These are phyloP conservation scores for Glebionis coronaria DNA, from an alignment of 129 eudicot species.

Conservation along the genomic window DNA sequence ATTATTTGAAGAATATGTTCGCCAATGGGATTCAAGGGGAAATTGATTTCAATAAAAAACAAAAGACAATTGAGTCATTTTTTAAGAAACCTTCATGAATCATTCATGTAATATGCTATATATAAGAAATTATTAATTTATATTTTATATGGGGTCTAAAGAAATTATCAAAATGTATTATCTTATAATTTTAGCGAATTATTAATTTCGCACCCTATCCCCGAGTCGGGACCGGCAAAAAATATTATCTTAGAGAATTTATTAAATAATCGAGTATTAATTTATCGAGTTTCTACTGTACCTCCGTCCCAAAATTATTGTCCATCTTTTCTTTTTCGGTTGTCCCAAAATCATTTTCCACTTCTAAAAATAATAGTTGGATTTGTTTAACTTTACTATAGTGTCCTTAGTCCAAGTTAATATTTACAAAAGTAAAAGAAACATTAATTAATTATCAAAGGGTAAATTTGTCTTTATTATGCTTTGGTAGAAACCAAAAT, in stretches of 20 bases:
- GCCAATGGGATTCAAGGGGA: slow-evolving; percentile 33
- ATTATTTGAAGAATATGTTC: too few relatives aligned
- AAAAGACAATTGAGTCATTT: slow-evolving; percentile 1
- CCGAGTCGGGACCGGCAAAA: slow-evolving; percentile 34
- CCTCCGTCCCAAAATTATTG: too few relatives aligned
- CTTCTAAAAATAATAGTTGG: too few relatives aligned
- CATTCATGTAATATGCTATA: slow-evolving; percentile 28
- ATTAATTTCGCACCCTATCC: slow-evolving; percentile 34
- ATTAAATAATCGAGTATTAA: slow-evolving; percentile 36
- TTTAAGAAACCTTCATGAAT: slow-evolving; percentile 28
- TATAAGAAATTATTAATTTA: slow-evolving; percentile 28
- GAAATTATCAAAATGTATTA: slow-evolving; percentile 26
- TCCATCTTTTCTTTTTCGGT: too few relatives aligned
- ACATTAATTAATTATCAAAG: too few relatives aligned
- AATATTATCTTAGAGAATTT: slow-evolving; percentile 34
- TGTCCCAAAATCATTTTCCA: too few relatives aligned
- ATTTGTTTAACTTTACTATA: too few relatives aligned
- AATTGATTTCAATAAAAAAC: slow-evolving; percentile 17
- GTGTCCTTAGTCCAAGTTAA: too few relatives aligned
- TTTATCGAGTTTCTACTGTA: slow-evolving; percentile 31
- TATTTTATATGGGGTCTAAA: slow-evolving; percentile 32
- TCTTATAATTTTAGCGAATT: slow-evolving; percentile 24
- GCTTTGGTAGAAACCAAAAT: too few relatives aligned
- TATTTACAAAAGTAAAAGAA: too few relatives aligned
- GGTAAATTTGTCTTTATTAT: too few relatives aligned